These are phyloP conservation scores for Coemansia sp. DNA, from an alignment of 192 early-diverging fungal species.

Conservation along the genomic window DNA sequence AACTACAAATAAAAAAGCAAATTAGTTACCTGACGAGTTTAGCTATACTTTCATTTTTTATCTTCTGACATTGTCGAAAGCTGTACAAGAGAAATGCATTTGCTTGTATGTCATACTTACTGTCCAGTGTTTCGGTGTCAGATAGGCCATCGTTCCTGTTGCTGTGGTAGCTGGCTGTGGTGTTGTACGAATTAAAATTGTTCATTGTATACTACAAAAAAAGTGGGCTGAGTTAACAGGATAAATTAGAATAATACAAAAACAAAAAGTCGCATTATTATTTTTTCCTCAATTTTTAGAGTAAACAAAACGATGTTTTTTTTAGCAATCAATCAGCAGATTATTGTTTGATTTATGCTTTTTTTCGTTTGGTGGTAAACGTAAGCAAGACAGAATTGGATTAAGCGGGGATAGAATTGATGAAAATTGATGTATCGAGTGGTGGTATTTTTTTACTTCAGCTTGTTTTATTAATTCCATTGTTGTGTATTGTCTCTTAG, in stretches of 20 bases:
- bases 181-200: slow-evolving; percentile 1
- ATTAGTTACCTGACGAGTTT: too few relatives aligned
- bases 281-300: too few relatives aligned
- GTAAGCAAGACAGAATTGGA: background rate
- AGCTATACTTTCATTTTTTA: too few relatives aligned
- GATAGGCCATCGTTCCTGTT: background rate
- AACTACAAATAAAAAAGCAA: too few relatives aligned
- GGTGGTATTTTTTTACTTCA: background rate
- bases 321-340: slow-evolving; percentile 1
- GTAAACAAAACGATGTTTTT: too few relatives aligned
- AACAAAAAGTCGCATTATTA: too few relatives aligned
- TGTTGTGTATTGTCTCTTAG: background rate
- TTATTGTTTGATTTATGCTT: background rate
- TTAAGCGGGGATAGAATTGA: too few relatives aligned
- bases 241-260: background rate
- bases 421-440: background rate
- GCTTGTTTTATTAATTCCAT: background rate
- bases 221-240: background rate
- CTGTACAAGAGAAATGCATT: too few relatives aligned
- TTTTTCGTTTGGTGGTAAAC: background rate
- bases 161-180: background rate
- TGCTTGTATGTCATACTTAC: slow-evolving; percentile 5
- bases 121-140: slow-evolving; percentile 12
- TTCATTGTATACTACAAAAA: background rate
- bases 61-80: background rate